Base-by-base conservation (phyloP, 2,329 filamentous ascomycete species). In the Pestalotiopsis sp. region DNA sequence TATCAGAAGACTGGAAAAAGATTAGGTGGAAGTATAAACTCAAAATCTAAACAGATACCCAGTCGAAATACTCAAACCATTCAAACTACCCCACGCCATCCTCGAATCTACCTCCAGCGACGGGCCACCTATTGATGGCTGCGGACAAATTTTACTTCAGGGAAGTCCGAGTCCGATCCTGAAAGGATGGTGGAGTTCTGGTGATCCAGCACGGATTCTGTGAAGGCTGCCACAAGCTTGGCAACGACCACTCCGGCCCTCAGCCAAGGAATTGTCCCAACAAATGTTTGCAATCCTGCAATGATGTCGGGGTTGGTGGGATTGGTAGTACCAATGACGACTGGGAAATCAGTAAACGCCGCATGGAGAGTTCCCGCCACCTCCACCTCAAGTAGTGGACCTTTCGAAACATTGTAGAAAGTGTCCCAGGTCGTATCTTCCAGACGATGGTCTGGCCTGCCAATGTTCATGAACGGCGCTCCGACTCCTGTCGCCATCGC, bases 391-490 rank as follows among this genome's bases (percentile, higher is more conserved):
- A 75, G 61, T 57, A 75, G 74, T 25, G 72, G 65, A 0, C 75
- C 78, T 2, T 69, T 70, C 2, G 80, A 74, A 12, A 69, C 71
- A 0, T 73, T 66, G 66, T 73, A 80, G 68, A 80, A 77, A 7
- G 69, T 66, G 25, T 72, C 66, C 81, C 79, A 82, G 0, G 80
- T 79, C 0, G 69, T 64, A 23, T 82, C 80, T 11, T 80, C 72
- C 4, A 68, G 45, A 5, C 66, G 52, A 56, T 81, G 80, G 2
- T 70, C 69, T 0, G 73, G 72, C 3, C 77, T 74, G 0, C 80
- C 79, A 3, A 80, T 71, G 0, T 78, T 70, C 1, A 78, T 64
- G 62, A 82, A 80, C 0, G 79, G 78, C 36, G 73, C 72, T 3
- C 72, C 58, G 1, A 80, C 70, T 0, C 78, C 79, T 2, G 68